Evolutionary conservation across 768 basidiomycete species (phyloP).

Genomic region (Pleurotus tuber-regium): DNA sequence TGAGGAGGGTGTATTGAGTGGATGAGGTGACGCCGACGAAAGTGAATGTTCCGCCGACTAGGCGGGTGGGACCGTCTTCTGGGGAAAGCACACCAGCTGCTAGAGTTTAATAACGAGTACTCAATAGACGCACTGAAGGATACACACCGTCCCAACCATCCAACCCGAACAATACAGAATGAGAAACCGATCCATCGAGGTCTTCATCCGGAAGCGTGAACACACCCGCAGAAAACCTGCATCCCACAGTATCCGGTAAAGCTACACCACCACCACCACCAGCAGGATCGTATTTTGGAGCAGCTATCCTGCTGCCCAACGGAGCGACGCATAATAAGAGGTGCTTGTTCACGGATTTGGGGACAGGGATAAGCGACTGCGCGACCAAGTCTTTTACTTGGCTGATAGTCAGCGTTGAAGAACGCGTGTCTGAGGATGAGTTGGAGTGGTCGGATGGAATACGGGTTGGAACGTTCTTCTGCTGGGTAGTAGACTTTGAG

Average conservation of each 20-base stretch:
- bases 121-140: background rate
- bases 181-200: conserved; percentile 6
- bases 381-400: conserved; percentile 7
- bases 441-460: background rate
- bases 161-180: conserved; percentile 45
- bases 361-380: conserved; percentile 19
- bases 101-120: too few relatives aligned
- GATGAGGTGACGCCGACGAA: conserved; percentile 45
- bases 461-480: background rate
- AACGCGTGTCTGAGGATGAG: too few relatives aligned
- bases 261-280: conserved; percentile 43
- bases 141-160: conserved; percentile 51
- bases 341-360: conserved; percentile 33
- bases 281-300: too few relatives aligned
- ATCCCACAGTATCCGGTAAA: conserved; percentile 36
- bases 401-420: conserved; percentile 2
- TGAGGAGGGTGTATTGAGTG: conserved; percentile 40
- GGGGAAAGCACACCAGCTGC: conserved; percentile 1
- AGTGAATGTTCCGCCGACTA: conserved; percentile 64
- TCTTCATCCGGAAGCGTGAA: conserved; percentile 35
- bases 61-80: conserved; percentile 23
- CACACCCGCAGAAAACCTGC: conserved; percentile 39
- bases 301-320: conserved; percentile 25
- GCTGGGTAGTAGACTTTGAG: background rate
- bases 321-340: conserved; percentile 52